Evolutionary conservation across 2,329 filamentous ascomycete species (phyloP), one percentile per base, ranked within the genome.

Genomic region (Monosporascus sp.): DNA sequence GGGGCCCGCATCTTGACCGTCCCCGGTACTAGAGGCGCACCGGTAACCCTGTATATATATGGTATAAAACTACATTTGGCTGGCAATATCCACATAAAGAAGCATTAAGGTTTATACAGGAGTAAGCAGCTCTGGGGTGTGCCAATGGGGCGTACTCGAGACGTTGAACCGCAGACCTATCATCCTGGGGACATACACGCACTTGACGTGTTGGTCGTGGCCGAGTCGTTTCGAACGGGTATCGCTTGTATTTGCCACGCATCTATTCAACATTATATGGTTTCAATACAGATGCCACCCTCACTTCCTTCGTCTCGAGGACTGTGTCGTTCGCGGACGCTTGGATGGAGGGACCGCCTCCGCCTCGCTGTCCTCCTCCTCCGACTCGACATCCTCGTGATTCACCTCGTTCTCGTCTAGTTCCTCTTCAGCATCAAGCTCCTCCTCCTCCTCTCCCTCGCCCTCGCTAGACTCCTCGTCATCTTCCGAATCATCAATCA

Each of bases 381-480:
- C 84, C 7, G 78, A 80, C 50, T 80, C 78, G 35, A 78, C 74
- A 50, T 86, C 84, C 37, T 82, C 78, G 51, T 85, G 78, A 46
- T 82, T 73, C 2, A 81, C 80, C 55, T 85, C 81, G 18, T 85
- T 79, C 55, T 83, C 81, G 22, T 84, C 79, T 2, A 82, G 67
- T 1, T 73, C 73, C 60, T 78, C 76, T 37, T 77, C 75, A 1
- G 66, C 78, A 7, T 75, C 79, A 41, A 77, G 73, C 17, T 77
- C 76, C 3, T 69, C 71, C 3, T 69, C 71, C 15, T 74, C 73
- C 4, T 74, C 75, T 9, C 77, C 76, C 11, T 76, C 77, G 9
- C 28, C 62, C 3, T 63, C 61, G 46, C 63, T 67, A 22, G 57
- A 56, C 11, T 78, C 77, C 51, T 74, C 76, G n/a, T 81, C 78